Conservation (phyloP, 495 filamentous ascomycete genomes). For the Terfezia boudieri region DNA sequence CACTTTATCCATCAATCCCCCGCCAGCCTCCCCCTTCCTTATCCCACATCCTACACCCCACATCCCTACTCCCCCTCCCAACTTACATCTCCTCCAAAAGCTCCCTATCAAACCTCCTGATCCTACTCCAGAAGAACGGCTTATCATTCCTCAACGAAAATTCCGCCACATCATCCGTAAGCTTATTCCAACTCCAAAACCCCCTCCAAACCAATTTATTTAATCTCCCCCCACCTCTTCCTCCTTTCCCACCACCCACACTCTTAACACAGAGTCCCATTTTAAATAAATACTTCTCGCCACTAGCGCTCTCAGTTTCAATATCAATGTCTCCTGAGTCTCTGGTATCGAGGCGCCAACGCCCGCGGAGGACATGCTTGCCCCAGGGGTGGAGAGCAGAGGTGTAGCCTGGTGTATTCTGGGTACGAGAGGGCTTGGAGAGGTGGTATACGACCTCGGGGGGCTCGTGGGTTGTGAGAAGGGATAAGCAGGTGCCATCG, state of each 20-base stretch:
- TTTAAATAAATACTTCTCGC: constrained; percentile 53
- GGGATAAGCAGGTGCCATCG: constrained; percentile 56
- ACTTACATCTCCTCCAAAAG: no score
- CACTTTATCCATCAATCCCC: no score
- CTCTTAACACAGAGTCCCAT: constrained; percentile 48
- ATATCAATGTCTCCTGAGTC: constrained; percentile 40
- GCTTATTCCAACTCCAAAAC: constrained; percentile 72
- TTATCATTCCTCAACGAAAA: constrained; percentile 68
- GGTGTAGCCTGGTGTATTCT: constrained; percentile 14
- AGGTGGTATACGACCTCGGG: constrained; percentile 60
- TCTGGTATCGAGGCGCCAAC: constrained; percentile 27
- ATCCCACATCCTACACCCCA: no score
- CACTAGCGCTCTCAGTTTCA: constrained; percentile 61
- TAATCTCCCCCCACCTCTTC: constrained; percentile 33
- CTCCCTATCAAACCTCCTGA: constrained; percentile 18
- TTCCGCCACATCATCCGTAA: constrained; percentile 78
- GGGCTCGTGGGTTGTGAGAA: constrained; percentile 62
- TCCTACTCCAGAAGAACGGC: constrained; percentile 70
- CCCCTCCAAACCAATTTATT: constrained; percentile 77
- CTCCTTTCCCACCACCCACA: constrained; percentile 28
- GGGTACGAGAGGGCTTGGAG: constrained; percentile 22
- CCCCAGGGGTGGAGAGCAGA: constrained; percentile 16
- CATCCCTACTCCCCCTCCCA: no score
- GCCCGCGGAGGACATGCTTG: constrained; percentile 7
- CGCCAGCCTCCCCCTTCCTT: no score